These are phyloP conservation scores for Cladorrhinum sp. DNA, from an alignment of 2,329 filamentous ascomycete genomes.

Conservation along the genomic window DNA sequence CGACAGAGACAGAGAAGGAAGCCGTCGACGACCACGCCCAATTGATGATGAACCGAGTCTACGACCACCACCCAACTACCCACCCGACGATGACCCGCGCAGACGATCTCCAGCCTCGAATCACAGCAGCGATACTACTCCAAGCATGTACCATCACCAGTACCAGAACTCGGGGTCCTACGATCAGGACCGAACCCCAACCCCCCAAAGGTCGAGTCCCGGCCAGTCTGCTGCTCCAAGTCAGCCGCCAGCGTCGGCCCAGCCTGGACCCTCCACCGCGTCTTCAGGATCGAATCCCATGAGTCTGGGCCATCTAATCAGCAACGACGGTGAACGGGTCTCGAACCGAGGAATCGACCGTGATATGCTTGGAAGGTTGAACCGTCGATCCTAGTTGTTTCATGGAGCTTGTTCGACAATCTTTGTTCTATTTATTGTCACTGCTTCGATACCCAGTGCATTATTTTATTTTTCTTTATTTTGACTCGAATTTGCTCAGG, in stretches of 20 bases:
- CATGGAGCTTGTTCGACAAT: background rate
- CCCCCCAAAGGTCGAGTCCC: slow-evolving; percentile 37
- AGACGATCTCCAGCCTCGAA: slow-evolving; percentile 52
- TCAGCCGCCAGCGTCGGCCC: slow-evolving; percentile 1
- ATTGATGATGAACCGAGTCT: slow-evolving; percentile 41
- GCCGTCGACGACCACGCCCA: slow-evolving; percentile 37
- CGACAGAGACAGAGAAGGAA: slow-evolving; percentile 35
- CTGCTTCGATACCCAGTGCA: background rate
- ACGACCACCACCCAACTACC: slow-evolving; percentile 44
- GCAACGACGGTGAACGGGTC: slow-evolving; percentile 29
- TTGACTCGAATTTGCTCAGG: background rate
- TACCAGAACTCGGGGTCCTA: slow-evolving; percentile 31
- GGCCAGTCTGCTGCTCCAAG: slow-evolving; percentile 29
- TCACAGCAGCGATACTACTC: slow-evolving; percentile 48
- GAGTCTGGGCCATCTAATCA: slow-evolving; percentile 52
- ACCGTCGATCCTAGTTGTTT: slow-evolving; percentile 33
- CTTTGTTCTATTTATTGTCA: background rate
- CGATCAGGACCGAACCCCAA: slow-evolving; percentile 37
- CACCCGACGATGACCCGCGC: slow-evolving; percentile 48
- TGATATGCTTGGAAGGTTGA: slow-evolving; percentile 53
- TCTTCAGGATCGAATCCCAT: slow-evolving; percentile 46
- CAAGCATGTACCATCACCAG: slow-evolving; percentile 38
- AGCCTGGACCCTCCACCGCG: slow-evolving; percentile 18
- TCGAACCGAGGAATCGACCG: slow-evolving; percentile 50
- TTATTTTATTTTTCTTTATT: background rate